phyloP scores from a whole-genome alignment of 805 yeast species.

The Limtongia smithiae region DNA sequence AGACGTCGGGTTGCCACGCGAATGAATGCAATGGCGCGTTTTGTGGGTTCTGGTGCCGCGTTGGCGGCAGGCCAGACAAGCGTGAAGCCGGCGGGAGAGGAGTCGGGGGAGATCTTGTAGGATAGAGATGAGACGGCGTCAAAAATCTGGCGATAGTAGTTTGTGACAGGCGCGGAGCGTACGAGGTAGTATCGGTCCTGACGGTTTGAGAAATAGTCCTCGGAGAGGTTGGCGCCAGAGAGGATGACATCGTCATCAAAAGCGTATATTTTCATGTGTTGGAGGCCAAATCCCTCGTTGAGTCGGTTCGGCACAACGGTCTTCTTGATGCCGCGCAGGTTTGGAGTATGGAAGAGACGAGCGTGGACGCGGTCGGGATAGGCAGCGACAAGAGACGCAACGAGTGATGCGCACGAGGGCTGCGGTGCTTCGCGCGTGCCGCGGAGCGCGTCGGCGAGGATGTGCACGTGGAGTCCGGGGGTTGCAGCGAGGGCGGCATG shows the following conservation, averaged over 20 bases:
- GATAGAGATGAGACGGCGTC: conserved; percentile 64
- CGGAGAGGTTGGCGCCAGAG: conserved; percentile 86
- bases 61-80: conserved; percentile 71
- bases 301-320: conserved; percentile 71
- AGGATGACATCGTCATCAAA: conserved; percentile 85
- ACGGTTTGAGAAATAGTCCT: conserved; percentile 89
- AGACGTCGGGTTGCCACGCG: conserved; percentile 49
- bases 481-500: conserved; percentile 57
- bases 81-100: conserved; percentile 47
- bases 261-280: conserved; percentile 96
- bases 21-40: conserved; percentile 31
- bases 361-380: conserved; percentile 66
- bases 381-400: conserved; percentile 61
- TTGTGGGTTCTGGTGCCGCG: conserved; percentile 58
- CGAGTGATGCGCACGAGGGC: conserved; percentile 68
- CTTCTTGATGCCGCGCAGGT: conserved; percentile 63
- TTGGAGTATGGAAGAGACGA: conserved; percentile 87
- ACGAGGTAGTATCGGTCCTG: conserved; percentile 89
- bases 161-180: conserved; percentile 52
- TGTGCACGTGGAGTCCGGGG: conserved; percentile 60
- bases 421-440: conserved; percentile 92
- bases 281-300: conserved; percentile 88
- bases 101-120: conserved; percentile 54
- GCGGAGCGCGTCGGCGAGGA: conserved; percentile 81
- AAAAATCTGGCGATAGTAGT: conserved; percentile 74